Conservation (phyloP, 2,329 filamentous ascomycete genomes). For the Leptographium flavum region DNA sequence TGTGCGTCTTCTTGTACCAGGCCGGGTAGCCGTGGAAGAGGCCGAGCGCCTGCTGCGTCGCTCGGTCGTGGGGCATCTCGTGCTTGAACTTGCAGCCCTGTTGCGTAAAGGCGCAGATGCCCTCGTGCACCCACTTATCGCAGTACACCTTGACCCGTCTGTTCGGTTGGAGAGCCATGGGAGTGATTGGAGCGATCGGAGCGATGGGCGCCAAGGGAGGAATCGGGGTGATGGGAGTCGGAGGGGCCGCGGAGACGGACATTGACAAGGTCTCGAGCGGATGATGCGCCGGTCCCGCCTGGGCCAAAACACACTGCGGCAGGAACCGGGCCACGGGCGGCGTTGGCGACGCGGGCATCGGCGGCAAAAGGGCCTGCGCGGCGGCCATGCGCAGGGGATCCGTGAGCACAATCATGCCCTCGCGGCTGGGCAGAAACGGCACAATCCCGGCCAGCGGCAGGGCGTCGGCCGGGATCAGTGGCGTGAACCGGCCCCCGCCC, state of each 20-base stretch:
- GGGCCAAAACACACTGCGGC: too few species aligned
- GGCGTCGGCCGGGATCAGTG: slow-evolving; percentile 40
- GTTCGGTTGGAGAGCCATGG: background rate
- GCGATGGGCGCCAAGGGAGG: too few species aligned
- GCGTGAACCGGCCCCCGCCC: slow-evolving; percentile 37
- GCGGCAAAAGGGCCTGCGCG: too few species aligned
- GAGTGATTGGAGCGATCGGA: too few species aligned
- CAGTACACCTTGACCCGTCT: slow-evolving; percentile 56
- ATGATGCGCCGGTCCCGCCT: too few species aligned
- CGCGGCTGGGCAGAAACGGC: slow-evolving; percentile 20
- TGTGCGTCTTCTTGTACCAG: slow-evolving; percentile 44
- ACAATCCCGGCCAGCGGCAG: slow-evolving; percentile 31
- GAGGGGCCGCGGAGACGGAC: background rate
- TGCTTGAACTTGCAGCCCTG: slow-evolving; percentile 84
- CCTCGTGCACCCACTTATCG: slow-evolving; percentile 79
- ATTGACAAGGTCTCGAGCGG: too few species aligned
- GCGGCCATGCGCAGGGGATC: slow-evolving; percentile 1
- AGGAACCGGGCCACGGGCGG: too few species aligned
- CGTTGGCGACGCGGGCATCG: too few species aligned
- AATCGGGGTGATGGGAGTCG: too few species aligned
- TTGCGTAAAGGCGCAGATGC: slow-evolving; percentile 71
- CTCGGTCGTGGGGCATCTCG: slow-evolving; percentile 63
- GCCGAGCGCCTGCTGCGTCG: slow-evolving; percentile 54
- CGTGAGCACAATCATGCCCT: slow-evolving; percentile 32
- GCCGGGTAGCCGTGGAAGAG: slow-evolving; percentile 49